A percentile compares a stretch with the other conserved stretches of the same genome.
Conservation (phyloP, 306 rosid genomes). For the Vigna mungo region DNA sequence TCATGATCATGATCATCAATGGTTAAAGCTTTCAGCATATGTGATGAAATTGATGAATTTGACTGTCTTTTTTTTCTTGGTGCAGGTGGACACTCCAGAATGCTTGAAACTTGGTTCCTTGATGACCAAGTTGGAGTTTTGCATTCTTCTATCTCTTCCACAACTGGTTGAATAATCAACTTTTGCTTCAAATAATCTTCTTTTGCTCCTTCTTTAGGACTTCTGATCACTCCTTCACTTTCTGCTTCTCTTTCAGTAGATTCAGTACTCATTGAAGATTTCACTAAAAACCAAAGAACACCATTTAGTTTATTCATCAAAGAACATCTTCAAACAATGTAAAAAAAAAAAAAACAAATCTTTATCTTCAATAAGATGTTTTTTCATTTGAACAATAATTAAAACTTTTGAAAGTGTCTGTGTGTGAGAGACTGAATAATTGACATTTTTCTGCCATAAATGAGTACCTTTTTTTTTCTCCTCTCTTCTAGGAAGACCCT, state of each 20-base stretch:
- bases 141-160: conserved; percentile 39
- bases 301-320: background rate
- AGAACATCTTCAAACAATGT: background rate
- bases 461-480: conserved; percentile 20
- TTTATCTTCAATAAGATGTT: background rate
- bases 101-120: conserved; percentile 36
- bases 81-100: conserved; percentile 53
- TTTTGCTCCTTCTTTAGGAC: background rate
- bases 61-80: conserved; percentile 35
- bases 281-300: background rate
- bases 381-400: background rate
- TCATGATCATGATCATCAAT: background rate
- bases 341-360: background rate
- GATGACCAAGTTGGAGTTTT: conserved; percentile 51
- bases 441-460: background rate
- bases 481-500: background rate
- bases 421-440: background rate
- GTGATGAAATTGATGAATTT: background rate
- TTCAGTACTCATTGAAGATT: conserved; percentile 7
- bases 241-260: conserved; percentile 5
- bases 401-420: background rate
- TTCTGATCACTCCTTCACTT: background rate
- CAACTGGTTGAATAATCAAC: background rate
- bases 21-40: background rate
- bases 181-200: conserved; percentile 12